Percentiles rank a stretch among this genome's conserved stretches.
These are phyloP conservation scores for Russula sp. DNA, from an alignment of 768 basidiomycete genomes.

Conservation along the genomic window DNA sequence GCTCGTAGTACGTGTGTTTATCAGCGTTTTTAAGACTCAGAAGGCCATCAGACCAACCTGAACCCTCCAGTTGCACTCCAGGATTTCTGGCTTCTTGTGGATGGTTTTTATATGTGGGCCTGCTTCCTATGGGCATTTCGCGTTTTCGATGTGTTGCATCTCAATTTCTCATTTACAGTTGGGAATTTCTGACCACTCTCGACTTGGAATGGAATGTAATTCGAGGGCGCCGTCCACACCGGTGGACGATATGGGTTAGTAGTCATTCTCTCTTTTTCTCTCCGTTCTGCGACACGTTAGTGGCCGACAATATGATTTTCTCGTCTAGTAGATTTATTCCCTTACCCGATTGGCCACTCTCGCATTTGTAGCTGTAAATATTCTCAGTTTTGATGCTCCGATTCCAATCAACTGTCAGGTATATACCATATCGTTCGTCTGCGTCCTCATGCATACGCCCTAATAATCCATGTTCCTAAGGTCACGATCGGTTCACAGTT, in stretches of 20 bases:
- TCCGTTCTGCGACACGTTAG: not conserved
- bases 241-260: slow-evolving; percentile 22
- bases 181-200: not conserved
- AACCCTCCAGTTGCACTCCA: too few relatives aligned
- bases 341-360: slow-evolving; percentile 9
- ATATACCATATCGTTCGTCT: not conserved
- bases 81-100: not conserved
- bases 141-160: too few relatives aligned
- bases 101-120: not conserved
- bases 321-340: slow-evolving; percentile 15
- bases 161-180: not conserved
- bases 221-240: slow-evolving; percentile 1
- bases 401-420: slow-evolving; percentile 16
- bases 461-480: not conserved
- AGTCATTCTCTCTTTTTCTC: not conserved
- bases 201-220: not conserved
- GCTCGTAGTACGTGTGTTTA: not conserved
- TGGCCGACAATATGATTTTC: not conserved
- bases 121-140: too few relatives aligned
- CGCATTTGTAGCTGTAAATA: not conserved
- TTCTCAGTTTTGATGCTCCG: not conserved
- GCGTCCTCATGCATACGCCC: not conserved
- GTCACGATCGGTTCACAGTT: not conserved
- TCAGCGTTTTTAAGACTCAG: too few relatives aligned
- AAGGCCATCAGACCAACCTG: too few relatives aligned